Conservation (phyloP, 2,329 filamentous ascomycete species). For the Westerdykella aurantiaca region DNA sequence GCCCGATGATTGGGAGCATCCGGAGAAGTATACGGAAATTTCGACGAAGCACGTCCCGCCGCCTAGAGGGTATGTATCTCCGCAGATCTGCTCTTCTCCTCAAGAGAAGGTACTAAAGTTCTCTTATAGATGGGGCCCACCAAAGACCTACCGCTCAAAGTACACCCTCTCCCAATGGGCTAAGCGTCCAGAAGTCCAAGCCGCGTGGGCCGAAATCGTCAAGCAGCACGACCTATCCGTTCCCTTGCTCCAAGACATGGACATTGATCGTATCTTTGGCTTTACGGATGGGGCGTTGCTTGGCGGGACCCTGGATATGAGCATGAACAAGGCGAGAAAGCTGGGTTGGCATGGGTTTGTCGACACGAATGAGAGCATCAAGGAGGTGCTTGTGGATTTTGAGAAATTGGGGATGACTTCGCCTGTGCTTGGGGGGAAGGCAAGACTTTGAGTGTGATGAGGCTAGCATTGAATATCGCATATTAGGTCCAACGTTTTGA, state of each 20-base stretch:
- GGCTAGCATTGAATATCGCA: too few species aligned
- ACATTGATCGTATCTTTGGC: constrained; percentile 43
- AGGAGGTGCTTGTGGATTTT: constrained; percentile 40
- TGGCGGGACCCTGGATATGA: constrained; percentile 21
- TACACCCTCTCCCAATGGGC: constrained; percentile 47
- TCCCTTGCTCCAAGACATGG: constrained; percentile 37
- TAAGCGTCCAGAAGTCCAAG: constrained; percentile 37
- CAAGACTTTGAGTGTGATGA: neutral
- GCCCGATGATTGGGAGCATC: constrained; percentile 17
- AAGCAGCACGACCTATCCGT: constrained; percentile 38
- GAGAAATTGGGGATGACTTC: constrained; percentile 42
- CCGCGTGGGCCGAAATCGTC: constrained; percentile 44
- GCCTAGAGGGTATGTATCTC: constrained; percentile 18
- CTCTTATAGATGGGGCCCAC: constrained; percentile 41
- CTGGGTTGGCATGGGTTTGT: constrained; percentile 46
- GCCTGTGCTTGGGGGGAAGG: constrained; percentile 11
- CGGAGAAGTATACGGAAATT: constrained; percentile 13
- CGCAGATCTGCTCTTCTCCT: neutral
- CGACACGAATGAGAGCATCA: constrained; percentile 42
- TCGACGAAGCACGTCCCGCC: constrained; percentile 24
- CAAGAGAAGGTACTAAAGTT: neutral
- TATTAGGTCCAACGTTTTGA: too few species aligned
- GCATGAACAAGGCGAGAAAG: constrained; percentile 44
- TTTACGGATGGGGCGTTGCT: constrained; percentile 42
- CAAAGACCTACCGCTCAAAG: constrained; percentile 32